phyloP scores from a whole-genome alignment of 345 rosid species.

The Eucalyptus sideroxylon region DNA sequence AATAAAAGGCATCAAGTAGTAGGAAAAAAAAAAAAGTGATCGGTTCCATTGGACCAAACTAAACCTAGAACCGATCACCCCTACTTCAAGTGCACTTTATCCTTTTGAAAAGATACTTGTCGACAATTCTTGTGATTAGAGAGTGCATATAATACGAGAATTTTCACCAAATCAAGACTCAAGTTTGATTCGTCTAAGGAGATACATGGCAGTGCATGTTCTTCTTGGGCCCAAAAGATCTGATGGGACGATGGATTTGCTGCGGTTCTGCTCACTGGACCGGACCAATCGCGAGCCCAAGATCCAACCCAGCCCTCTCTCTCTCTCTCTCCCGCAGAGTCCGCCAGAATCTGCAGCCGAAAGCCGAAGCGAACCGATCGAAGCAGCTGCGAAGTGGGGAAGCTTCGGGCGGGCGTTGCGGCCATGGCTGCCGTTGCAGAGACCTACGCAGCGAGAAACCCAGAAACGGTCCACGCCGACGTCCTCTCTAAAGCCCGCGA shows the following conservation, averaged over 20 bases:
- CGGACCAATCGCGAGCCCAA: not conserved
- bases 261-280: not conserved
- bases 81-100: not conserved
- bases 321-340: not conserved
- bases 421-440: slow-evolving; percentile 30
- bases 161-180: not conserved
- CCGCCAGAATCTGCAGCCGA: not conserved
- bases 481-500: slow-evolving; percentile 59
- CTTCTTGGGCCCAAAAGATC: not conserved
- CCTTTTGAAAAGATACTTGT: not conserved
- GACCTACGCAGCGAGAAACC: slow-evolving; percentile 28
- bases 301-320: not conserved
- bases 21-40: too few species aligned
- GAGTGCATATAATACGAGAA: accelerated
- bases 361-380: not conserved
- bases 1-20: accelerated
- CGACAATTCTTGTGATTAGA: not conserved
- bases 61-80: accelerated
- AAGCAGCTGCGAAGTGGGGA: not conserved
- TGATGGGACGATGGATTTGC: not conserved
- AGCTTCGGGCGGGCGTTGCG: not conserved
- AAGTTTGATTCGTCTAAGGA: not conserved
- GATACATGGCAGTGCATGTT: not conserved
- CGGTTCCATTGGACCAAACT: accelerated
- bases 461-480: slow-evolving; percentile 49